Evolutionary conservation across 768 basidiomycete species (phyloP).

Genomic region (Leccinum subgranulosum): DNA sequence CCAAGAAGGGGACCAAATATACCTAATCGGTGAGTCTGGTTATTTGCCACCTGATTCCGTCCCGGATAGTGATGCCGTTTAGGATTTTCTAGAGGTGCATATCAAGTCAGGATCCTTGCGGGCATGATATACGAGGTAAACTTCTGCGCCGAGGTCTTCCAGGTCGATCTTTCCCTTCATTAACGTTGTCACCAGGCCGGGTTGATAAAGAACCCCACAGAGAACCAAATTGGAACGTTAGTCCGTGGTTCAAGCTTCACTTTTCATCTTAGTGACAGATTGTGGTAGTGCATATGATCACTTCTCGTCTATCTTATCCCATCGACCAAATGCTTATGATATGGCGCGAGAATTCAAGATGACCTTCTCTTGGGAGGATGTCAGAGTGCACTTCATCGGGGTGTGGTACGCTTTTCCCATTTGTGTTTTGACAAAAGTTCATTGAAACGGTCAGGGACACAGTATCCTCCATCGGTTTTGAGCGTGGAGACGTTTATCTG

Average conservation of each 20-base stretch:
- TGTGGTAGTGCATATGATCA: slow-evolving; percentile 15
- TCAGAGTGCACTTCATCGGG: slow-evolving; percentile 48
- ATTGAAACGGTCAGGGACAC: slow-evolving; percentile 47
- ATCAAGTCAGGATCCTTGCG: slow-evolving; percentile 36
- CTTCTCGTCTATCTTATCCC: slow-evolving; percentile 13
- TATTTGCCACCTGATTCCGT: background rate
- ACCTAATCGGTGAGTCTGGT: background rate
- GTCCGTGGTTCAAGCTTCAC: background rate
- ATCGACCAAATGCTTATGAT: slow-evolving; percentile 14
- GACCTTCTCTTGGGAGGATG: slow-evolving; percentile 41
- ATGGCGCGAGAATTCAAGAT: slow-evolving; percentile 36
- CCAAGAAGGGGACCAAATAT: background rate
- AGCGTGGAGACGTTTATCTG: slow-evolving; percentile 41
- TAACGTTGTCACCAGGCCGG: slow-evolving; percentile 24
- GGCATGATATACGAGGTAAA: slow-evolving; percentile 37
- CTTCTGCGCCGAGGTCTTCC: too few species aligned
- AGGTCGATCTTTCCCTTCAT: background rate
- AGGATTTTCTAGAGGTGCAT: slow-evolving; percentile 42
- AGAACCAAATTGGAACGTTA: slow-evolving; percentile 26
- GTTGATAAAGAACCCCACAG: slow-evolving; percentile 24
- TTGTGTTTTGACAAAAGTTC: background rate
- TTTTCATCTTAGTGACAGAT: background rate
- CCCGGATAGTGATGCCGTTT: background rate
- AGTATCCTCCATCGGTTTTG: slow-evolving; percentile 57
- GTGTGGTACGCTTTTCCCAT: slow-evolving; percentile 38